These are phyloP conservation scores for Jacaranda mimosifolia DNA, from an alignment of 257 asterid species.

Conservation along the genomic window DNA sequence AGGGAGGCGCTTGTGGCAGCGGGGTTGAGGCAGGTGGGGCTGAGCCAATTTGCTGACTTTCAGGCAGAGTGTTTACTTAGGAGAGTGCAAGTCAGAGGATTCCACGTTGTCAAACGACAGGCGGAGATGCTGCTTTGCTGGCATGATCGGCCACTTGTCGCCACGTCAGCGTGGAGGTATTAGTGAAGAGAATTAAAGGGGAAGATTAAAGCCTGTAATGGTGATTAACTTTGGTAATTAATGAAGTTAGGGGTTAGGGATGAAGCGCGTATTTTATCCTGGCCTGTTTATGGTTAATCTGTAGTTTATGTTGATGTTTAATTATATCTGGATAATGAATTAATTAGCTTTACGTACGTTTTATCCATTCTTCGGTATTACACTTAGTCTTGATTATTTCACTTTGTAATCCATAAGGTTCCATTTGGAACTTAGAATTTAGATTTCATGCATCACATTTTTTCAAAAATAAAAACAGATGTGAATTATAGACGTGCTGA, in stretches of 20 bases:
- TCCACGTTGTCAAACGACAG: conserved; percentile 84
- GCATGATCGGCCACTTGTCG: conserved; percentile 87
- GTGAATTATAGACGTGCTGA: too few relatives aligned
- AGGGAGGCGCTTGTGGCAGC: conserved; percentile 84
- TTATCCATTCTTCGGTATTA: not conserved
- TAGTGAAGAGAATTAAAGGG: conserved; percentile 17
- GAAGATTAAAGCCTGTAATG: conserved; percentile 5
- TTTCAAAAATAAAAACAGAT: too few relatives aligned
- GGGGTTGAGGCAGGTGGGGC: conserved; percentile 80
- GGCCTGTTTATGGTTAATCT: conserved; percentile 26
- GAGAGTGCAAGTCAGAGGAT: conserved; percentile 78
- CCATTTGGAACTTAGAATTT: not conserved
- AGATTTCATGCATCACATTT: not conserved
- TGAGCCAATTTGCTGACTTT: conserved; percentile 80
- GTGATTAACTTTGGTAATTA: conserved; percentile 1
- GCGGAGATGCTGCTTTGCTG: conserved; percentile 98
- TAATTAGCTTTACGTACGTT: conserved; percentile 5
- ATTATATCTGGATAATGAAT: conserved; percentile 14
- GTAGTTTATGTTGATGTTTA: conserved; percentile 23
- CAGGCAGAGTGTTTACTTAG: conserved; percentile 87
- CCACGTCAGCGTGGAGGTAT: conserved; percentile 94
- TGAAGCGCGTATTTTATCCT: conserved; percentile 20
- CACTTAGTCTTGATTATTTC: not conserved
- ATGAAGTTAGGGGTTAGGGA: not conserved
- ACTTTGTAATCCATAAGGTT: not conserved